Base-by-base conservation (phyloP, 352 stramenopile genomes). In the Pythium periplocum region DNA sequence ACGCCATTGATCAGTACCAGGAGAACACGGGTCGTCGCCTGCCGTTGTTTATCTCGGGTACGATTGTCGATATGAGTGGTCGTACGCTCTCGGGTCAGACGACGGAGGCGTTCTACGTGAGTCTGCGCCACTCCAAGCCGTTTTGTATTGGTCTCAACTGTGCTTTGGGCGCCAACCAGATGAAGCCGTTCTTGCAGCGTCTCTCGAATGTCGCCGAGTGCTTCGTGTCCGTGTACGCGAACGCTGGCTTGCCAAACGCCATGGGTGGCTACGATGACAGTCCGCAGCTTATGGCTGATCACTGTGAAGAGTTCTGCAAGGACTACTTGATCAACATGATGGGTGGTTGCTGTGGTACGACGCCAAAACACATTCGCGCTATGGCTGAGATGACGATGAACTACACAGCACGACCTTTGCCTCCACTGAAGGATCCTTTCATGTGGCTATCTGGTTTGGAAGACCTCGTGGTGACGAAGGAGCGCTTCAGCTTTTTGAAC, bases 81-180 rank as follows among this genome's bases (percentile, higher is more conserved):
- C 86, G 96, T 61, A 98, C 95, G 34, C 77, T 98, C 41, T 98
- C 93, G 34, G 96, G 96, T 32, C 96, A 99, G 70, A 98, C 95
- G 8, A 96, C 87, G 2, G 95, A 99, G 69, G 96, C 92, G 4
- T 99, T 99, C 64, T 98, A 98, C 71, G 91, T 93, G 43, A 98
- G 87, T 62, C 75, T 98, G 55, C 87, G 93, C 52, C 96, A 99
- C 69, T 88, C 83, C 32, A 98, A 97, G 69, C 96, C 95, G 1
- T 98, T 99, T 69, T 98, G 93, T 68, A 93, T 99, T 30, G 96
- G 96, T 45, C 78, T 99, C 58, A 99, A 99, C 75, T 99, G 96
- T 64, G 95, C 96, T 4, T 68, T 99, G 12, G 96, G 96, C 40
- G 95, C 96, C 17, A 83, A 95, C 53, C 94, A 98, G 65, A 99